Base-by-base conservation (phyloP, 1,284 basidiomycete species). In the Apiotrichum gamsii region DNA sequence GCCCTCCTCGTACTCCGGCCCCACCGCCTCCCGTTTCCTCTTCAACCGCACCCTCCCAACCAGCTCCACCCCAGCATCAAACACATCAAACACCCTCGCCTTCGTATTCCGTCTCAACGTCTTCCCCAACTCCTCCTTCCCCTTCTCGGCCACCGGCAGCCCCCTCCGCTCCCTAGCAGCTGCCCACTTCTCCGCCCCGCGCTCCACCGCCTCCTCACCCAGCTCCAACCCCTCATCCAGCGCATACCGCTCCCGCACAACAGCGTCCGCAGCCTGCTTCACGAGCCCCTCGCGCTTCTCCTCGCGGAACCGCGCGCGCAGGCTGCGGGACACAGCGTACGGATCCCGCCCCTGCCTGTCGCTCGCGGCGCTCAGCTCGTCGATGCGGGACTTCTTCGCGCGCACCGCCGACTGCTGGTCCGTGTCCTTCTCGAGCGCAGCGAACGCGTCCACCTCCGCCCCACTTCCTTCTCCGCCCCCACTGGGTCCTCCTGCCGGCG, bases 401-500 rank as follows among this genome's bases (percentile, higher is more conserved):
- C 80, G 80, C 32, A 84, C 77, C 54, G 81, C 77, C n/a, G 78
- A 78, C 60, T 87, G 81, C 3, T 90, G 85, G 18, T 80, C 81
- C 1, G 84, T 83, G 1, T 83, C 83, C 74, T 94, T 93, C 64
- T 97, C 94, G 1, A 97, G 76, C 9, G 84, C 82, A 1, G 82
- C 85, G 30, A 98, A 83, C 0, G 94, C 85, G 29, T 45, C 51
- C 3, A 34, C 44, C 19, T 48, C 43, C 73, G 73, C 35, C 10
- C 33, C 28, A 19, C 28, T 29, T n/a, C n/a, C n/a, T n/a, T n/a
- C n/a, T n/a, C n/a, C n/a, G n/a, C n/a, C n/a, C n/a, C n/a, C n/a
- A n/a, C n/a, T n/a, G n/a, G n/a, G n/a, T n/a, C n/a, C n/a, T n/a
- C n/a, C n/a, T n/a, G n/a, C n/a, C 14, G 39, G 36, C 2, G 73